Evolutionary conservation across 331 rosid genomes (phyloP).

Genomic region (Prunus yedoensis): DNA sequence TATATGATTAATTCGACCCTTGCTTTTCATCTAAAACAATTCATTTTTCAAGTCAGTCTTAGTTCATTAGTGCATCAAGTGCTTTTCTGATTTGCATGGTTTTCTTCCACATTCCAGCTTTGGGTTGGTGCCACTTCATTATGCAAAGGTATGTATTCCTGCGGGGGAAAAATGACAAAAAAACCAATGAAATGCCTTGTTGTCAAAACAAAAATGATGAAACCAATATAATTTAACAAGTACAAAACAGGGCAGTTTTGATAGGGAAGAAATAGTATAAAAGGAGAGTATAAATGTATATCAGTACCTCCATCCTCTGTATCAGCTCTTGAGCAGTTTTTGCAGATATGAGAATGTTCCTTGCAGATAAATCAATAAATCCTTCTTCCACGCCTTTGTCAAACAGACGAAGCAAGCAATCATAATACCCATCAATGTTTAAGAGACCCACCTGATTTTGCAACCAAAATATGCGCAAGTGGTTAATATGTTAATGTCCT

Average conservation of each 20-base stretch:
- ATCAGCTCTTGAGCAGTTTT: slow-evolving; percentile 24
- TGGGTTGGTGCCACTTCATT: slow-evolving; percentile 33
- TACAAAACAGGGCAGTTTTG: neutral
- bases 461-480: neutral
- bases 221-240: neutral
- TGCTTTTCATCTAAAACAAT: neutral
- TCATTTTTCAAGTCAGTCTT: neutral
- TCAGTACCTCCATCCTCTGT: slow-evolving; percentile 31
- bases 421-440: slow-evolving; percentile 36
- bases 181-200: neutral
- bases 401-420: slow-evolving; percentile 35
- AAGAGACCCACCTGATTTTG: slow-evolving; percentile 30
- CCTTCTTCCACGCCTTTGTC: slow-evolving; percentile 46
- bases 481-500: neutral
- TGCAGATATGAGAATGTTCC: slow-evolving; percentile 34
- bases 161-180: neutral
- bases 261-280: neutral
- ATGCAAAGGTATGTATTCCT: slow-evolving; percentile 35
- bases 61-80: neutral
- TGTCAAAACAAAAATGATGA: neutral
- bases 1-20: neutral
- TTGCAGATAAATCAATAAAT: slow-evolving; percentile 27
- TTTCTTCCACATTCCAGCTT: slow-evolving; percentile 27
- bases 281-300: neutral
- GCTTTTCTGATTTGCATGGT: slow-evolving; percentile 5